Evolutionary conservation across 805 yeast genomes (phyloP), one percentile per base, ranked within the genome.

Genomic region (Yarrowia osloensis): DNA sequence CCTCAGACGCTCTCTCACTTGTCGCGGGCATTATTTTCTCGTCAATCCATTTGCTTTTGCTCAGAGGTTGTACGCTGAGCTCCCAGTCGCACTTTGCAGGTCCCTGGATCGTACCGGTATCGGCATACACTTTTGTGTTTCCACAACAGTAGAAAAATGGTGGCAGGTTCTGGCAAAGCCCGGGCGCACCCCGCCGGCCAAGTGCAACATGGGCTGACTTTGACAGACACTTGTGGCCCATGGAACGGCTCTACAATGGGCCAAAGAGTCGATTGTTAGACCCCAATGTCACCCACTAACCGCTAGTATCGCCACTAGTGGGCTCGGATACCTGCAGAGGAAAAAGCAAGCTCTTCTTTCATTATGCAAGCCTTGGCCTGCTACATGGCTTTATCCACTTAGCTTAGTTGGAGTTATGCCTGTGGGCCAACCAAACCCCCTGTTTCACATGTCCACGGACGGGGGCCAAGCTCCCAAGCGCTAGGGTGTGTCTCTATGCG

Each of bases 361-460:
- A 50, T 50, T 33, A 31, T 33, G 57, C 57, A 22, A 22, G 40
- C 40, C 40, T 33, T 31, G 57, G 57, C 40, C 40, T 31, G 40
- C 57, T 35, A 33, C 57, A 31, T 33, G 22, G 40, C 40, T 21
- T 50, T 11, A 13, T 50, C 40, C 29, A 29, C 21, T 49, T 29
- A 29, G 37, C 2, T 39, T 29, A 31, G 39, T n/a, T n/a, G 22
- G 42, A 4, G 19, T 15, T 15, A 35, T 11, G 4, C 19, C 26
- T 33, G 57, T 50, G 57, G 17, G 57, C 57, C 57, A 33, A 50
- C 57, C 57, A 33, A 50, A 21, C 57, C 57, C 57, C 57, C 57
- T 50, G 57, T 50, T 50, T 50, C 57, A 50, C 57, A 50, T 50
- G 57, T 50, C 57, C 57, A 24, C 24, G 57, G 57, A 49, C 55